Evolutionary conservation across 345 rosid species (phyloP), one percentile per base, ranked within the genome.

Genomic region (Geranium rotundifolium): DNA sequence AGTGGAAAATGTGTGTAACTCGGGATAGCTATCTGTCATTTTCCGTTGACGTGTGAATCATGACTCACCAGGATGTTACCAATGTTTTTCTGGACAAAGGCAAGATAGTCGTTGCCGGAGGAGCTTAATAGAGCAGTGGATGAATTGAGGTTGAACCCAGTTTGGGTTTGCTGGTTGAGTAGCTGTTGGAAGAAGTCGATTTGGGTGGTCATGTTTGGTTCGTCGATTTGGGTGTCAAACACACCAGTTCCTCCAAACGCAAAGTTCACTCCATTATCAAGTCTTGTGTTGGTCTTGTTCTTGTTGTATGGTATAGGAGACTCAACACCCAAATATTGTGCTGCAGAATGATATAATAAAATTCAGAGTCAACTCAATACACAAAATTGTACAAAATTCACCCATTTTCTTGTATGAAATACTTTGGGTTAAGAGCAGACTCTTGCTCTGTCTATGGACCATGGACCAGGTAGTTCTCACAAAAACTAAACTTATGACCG

Each of bases 231-330:
- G n/a, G 84, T 75, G 56, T 74, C 60, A 49, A 79, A 74, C 5
- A 79, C 80, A n/a, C 83, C 87, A 0, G 83, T 78, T 19, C 88
- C 85, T 7, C 85, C 88, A 13, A 61, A 56, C 1, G 85, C 88
- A 57, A 83, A 79, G 60, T 80, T 80, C 77, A 80, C 77, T 3
- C 87, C 84, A 29, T 41, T 0, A 39, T 19, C 19, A 6, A 70
- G 56, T 31, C 50, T 58, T 46, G 15, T 50, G 49, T 69, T 15
- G 64, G 1, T 17, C 15, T 72, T 66, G 57, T 74, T 75, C 74
- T 30, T 19, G 29, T 27, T 19, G 63, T 71, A 73, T 0, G 77
- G 63, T 19, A 58, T 31, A 1, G 87, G 84, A 39, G 79, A n/a
- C 50, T 54, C 17, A 34, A 69, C 66, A 6, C 78, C 74, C 6